Conservation (phyloP, 169 alveolate genomes). For the Eimeria necatrix region DNA sequence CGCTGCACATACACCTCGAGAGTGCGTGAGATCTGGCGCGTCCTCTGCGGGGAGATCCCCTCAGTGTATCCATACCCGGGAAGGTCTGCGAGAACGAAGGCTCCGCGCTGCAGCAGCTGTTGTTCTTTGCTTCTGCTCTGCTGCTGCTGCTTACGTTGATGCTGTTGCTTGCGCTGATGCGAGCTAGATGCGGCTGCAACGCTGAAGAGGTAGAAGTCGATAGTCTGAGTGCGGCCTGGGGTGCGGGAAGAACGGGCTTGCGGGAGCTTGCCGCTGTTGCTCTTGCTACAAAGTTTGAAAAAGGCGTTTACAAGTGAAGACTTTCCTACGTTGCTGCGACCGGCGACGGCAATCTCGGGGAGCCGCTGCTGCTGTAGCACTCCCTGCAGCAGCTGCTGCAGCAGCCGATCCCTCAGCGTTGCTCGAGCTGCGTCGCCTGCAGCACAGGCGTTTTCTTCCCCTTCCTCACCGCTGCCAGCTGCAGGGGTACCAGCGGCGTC, state of each 20-base stretch:
- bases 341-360: conserved; percentile 78
- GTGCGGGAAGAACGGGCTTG: conserved; percentile 71
- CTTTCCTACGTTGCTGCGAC: conserved; percentile 81
- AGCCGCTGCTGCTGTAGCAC: conserved; percentile 56
- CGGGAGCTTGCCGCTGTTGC: conserved; percentile 35
- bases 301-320: conserved; percentile 75
- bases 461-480: background rate
- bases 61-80: conserved; percentile 79
- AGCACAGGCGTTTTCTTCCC: background rate
- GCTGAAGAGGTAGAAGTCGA: conserved; percentile 63
- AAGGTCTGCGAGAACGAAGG: conserved; percentile 65
- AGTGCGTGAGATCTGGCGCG: conserved; percentile 38
- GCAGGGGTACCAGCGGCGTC: too few species aligned
- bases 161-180: background rate
- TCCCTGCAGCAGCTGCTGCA: conserved; percentile 1
- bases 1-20: conserved; percentile 53
- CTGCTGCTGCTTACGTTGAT: conserved; percentile 7
- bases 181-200: background rate
- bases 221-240: conserved; percentile 79
- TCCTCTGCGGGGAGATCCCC: conserved; percentile 43
- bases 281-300: background rate
- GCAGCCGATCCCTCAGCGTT: conserved; percentile 45
- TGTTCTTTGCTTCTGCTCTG: background rate
- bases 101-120: conserved; percentile 54
- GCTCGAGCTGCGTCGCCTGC: too few species aligned